Base-by-base conservation (phyloP, 2,329 filamentous ascomycete genomes). In the Tolypocladium sp. region DNA sequence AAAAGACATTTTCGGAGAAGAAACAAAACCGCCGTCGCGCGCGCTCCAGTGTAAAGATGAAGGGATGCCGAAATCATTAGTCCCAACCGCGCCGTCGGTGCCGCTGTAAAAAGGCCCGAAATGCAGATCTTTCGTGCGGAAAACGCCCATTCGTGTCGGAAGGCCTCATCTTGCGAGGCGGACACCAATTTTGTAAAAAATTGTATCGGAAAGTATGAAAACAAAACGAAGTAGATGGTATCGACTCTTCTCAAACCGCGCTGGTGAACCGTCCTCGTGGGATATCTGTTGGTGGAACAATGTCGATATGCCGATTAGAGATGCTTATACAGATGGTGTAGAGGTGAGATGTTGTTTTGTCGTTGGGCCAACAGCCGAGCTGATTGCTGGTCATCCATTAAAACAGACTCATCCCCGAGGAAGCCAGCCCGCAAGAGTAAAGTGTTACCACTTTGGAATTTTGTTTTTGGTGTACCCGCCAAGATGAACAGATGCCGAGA, bases 401-500 rank as follows among this genome's bases (percentile, higher is more conserved):
- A 63, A 59, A 57, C 57, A 55, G 57, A 60, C 42, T 57, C 64
- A 59, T 60, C 67, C 69, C 71, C 69, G 67, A 73, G 69, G 67
- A 76, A 72, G 70, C 71, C 70, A 71, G 73, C 69, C 70, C 69
- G 68, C 66, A 66, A 69, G 65, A 72, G 66, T 44, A 46, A 69
- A 68, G 77, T 71, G 74, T 79, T 79, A 74, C 74, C 76, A 69
- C 38, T 64, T 65, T 65, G 59, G 55, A 59, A 59, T 68, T 69
- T 68, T 68, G 49, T 69, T 70, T 68, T 70, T 69, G 58, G 68
- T 73, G 73, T 78, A 76, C 73, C 75, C 73, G 76, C 78, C 78
- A 80, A 79, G 76, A 81, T 77, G 73, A 76, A 73, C 73, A 74
- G 71, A 71, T 76, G 69, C 63, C 61, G 68, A 69, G 67, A 76